phyloP scores from a whole-genome alignment of 1,284 basidiomycete species.

The Fomitopsis schrenkii region DNA sequence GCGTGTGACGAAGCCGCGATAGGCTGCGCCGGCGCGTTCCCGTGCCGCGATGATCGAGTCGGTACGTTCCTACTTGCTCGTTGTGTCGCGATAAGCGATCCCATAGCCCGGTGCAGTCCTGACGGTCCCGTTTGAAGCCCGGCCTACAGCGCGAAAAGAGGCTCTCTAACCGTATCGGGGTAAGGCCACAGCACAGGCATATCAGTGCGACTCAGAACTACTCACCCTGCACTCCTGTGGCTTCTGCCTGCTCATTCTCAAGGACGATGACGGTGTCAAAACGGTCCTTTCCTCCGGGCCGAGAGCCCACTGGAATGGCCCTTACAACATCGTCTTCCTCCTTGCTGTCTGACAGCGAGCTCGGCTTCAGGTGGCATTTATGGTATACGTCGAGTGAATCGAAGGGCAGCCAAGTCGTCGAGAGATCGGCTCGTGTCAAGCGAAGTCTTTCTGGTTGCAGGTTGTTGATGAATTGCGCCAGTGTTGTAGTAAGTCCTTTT shows the following conservation, averaged over 20 bases:
- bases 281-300: not conserved
- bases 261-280: not conserved
- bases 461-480: not conserved
- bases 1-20: too few species aligned
- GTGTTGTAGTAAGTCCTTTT: not conserved
- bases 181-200: too few species aligned
- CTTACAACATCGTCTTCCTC: not conserved
- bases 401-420: not conserved
- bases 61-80: too few species aligned
- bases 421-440: too few species aligned
- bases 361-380: not conserved
- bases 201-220: too few species aligned
- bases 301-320: not conserved
- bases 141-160: too few species aligned
- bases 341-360: not conserved
- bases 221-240: not conserved
- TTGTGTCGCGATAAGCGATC: too few species aligned
- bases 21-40: too few species aligned
- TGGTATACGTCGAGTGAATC: not conserved
- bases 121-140: too few species aligned
- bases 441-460: not conserved
- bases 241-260: not conserved
- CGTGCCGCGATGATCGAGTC: too few species aligned
- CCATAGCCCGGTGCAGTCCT: too few species aligned
- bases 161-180: too few species aligned